Conservation (phyloP, 148 eudicot genomes). For the Dianthus caryophyllus region DNA sequence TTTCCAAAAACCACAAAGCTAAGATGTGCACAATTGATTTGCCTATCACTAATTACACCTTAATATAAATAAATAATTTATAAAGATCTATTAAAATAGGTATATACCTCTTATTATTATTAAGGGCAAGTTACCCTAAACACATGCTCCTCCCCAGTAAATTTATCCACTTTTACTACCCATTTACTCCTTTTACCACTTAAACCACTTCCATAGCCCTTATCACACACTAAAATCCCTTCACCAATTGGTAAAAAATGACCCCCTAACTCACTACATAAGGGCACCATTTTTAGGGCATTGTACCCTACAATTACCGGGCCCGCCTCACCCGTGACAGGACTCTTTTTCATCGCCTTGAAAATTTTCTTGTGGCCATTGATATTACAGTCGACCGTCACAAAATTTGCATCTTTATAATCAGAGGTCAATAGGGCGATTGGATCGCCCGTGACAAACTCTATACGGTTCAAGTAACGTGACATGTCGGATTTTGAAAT, state of each 20-base stretch:
- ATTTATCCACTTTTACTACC: slow-evolving; percentile 39
- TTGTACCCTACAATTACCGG: slow-evolving; percentile 34
- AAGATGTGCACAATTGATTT: slow-evolving; percentile 17
- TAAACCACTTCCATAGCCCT: slow-evolving; percentile 12
- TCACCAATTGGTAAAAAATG: slow-evolving; percentile 40
- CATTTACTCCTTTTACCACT: slow-evolving; percentile 30
- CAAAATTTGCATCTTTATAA: slow-evolving; percentile 27
- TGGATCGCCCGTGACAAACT: slow-evolving; percentile 25
- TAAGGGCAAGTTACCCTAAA: slow-evolving; percentile 32
- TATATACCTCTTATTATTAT: slow-evolving; percentile 19
- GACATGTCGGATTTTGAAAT: slow-evolving; percentile 22
- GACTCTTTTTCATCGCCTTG: slow-evolving; percentile 1
- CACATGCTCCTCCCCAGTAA: slow-evolving; percentile 44
- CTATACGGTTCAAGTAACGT: slow-evolving; percentile 20
- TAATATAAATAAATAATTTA: background rate
- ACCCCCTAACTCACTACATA: slow-evolving; percentile 27
- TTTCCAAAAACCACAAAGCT: slow-evolving; percentile 29
- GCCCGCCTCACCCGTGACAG: background rate
- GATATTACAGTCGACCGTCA: slow-evolving; percentile 28
- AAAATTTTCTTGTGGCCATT: slow-evolving; percentile 5
- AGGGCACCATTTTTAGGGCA: slow-evolving; percentile 24
- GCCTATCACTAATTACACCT: slow-evolving; percentile 10
- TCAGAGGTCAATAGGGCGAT: slow-evolving; percentile 8
- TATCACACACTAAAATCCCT: slow-evolving; percentile 26
- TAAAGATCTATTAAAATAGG: slow-evolving; percentile 1